Percentiles rank a stretch among this genome's conserved stretches.
Conservation (phyloP, 495 filamentous ascomycete species). For the Neurospora discreta region DNA sequence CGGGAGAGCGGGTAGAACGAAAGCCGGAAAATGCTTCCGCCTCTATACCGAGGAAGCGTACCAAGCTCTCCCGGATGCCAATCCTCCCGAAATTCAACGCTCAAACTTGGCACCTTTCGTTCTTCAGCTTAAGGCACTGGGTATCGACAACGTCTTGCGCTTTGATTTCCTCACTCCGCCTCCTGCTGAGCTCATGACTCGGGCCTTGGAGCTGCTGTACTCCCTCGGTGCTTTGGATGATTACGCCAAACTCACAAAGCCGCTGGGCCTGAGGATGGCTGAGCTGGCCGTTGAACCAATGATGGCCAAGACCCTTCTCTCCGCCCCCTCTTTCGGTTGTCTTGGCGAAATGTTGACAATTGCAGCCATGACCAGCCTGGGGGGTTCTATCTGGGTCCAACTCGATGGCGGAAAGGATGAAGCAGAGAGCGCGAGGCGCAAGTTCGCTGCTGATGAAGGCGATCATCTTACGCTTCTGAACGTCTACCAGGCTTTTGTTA, state of each 20-base stretch:
- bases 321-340: conserved; percentile 65
- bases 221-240: conserved; percentile 81
- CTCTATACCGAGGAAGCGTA: conserved; percentile 78
- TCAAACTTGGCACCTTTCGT: conserved; percentile 86
- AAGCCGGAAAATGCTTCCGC: conserved; percentile 88
- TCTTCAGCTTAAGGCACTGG: conserved; percentile 89
- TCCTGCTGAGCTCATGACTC: conserved; percentile 75
- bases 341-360: conserved; percentile 80
- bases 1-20: conserved; percentile 84
- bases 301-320: conserved; percentile 85
- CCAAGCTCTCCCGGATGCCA: conserved; percentile 57
- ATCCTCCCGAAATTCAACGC: conserved; percentile 83
- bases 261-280: conserved; percentile 82
- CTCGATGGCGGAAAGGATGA: conserved; percentile 64
- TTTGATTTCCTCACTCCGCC: conserved; percentile 87
- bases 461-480: conserved; percentile 94
- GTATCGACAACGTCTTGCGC: conserved; percentile 88
- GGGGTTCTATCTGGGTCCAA: conserved; percentile 71
- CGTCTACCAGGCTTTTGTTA: conserved; percentile 83
- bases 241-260: conserved; percentile 84
- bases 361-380: conserved; percentile 86
- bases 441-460: conserved; percentile 87
- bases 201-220: conserved; percentile 81
- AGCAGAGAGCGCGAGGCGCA: conserved; percentile 60
- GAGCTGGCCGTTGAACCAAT: conserved; percentile 92